Base-by-base conservation (phyloP, 176 grass and related monocot genomes). In the Canna indica region DNA sequence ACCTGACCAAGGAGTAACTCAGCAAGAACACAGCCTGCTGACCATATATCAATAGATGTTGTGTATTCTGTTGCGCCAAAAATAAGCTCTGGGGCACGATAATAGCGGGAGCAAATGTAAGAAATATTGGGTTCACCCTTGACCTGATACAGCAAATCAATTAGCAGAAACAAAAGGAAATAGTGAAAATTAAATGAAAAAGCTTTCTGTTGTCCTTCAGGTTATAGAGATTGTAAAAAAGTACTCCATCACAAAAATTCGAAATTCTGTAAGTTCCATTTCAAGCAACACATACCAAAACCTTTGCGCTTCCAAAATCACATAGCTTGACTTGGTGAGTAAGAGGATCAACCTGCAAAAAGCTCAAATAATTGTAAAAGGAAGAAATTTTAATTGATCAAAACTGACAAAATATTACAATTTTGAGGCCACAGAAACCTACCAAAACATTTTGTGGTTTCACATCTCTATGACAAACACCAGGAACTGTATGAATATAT, bases 391-490 rank as follows among this genome's bases (percentile, higher is more conserved):
- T 41, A 32, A 2, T 33, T 20, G 14, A 70, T 28, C 29, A 70
- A 32, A 22, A 8, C 10, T 28, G 26, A 0, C 0, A 52, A 50
- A 24, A 45, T 22, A 22, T 20, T 22, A 29, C 24, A 7, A 52
- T 5, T 2, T 32, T 29, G 28, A 32, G n/a, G 14, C 60, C 11
- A 10, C 7, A 29, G 26, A 22, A 48, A 32, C 41, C 45, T 46
- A 70, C 68, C 68, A 70, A 32, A 70, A 70, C 68, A 50, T 70
- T 70, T 70, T 70, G 68, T 50, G 68, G 68, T 29, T 70, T 70
- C 16, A 70, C 42, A 48, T 70, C 68, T 70, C 68, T 70, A 18
- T 70, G 68, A 50, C 68, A 70, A n/a, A 70, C 44, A 9, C 68
- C 41, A 27, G 68, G 28, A 50, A 70, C 44, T 31, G 45, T 33